Conservation (phyloP, 768 basidiomycete species). For the Leccinum subtestaceum region DNA sequence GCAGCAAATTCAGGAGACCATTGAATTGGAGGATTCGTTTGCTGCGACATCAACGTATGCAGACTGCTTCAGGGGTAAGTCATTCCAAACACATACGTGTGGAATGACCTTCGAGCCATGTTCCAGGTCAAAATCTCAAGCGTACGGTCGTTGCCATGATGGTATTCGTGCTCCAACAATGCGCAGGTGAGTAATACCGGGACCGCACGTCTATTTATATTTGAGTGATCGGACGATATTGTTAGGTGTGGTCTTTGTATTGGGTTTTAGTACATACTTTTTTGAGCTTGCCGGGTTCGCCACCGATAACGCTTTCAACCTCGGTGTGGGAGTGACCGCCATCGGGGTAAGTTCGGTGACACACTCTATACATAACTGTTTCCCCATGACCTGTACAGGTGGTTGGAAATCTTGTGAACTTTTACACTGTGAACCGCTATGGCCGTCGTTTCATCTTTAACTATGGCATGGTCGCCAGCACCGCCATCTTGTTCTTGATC, state of each 20-base stretch:
- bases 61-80: conserved; percentile 32
- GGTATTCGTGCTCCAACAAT: conserved; percentile 31
- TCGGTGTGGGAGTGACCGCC: conserved; percentile 29
- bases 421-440: background rate
- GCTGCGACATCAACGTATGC: conserved; percentile 19
- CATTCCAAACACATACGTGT: background rate
- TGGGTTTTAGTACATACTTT: conserved; percentile 34
- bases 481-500: conserved; percentile 23
- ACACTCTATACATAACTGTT: background rate
- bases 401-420: conserved; percentile 17
- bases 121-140: conserved; percentile 21
- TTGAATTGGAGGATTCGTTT: too few relatives aligned
- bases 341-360: conserved; percentile 18
- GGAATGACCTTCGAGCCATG: background rate
- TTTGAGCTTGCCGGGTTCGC: conserved; percentile 36
- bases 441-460: background rate
- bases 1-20: too few relatives aligned
- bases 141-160: conserved; percentile 30
- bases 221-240: background rate
- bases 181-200: conserved; percentile 14
- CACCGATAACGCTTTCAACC: conserved; percentile 29
- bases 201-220: background rate
- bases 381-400: conserved; percentile 11
- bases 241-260: conserved; percentile 26
- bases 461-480: conserved; percentile 19